A percentile compares a stretch with the other conserved stretches of the same genome.
phyloP scores from a whole-genome alignment of 805 yeast genomes.

The Metschnikowia henanensis region DNA sequence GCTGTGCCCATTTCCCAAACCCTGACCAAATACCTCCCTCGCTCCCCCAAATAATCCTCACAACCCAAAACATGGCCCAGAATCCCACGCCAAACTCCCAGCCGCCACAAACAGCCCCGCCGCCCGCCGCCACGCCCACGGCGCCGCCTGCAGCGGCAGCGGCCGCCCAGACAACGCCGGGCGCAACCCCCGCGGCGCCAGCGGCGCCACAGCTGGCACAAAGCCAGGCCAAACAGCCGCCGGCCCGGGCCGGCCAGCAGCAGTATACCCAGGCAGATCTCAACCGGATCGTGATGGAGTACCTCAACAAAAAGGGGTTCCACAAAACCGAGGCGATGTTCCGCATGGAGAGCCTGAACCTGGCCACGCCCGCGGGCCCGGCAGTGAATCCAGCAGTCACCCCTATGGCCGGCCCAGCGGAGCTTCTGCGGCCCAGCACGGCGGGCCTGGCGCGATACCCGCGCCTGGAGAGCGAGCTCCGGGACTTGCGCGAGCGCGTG shows the following conservation, averaged over 20 bases:
- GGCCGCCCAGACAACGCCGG: not conserved
- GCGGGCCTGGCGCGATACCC: constrained; percentile 23
- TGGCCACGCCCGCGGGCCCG: constrained; percentile 51
- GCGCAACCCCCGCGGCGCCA: not conserved
- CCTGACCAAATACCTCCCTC: no score
- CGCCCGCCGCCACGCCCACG: not conserved
- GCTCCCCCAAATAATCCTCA: no score
- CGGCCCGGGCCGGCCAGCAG: constrained; percentile 23
- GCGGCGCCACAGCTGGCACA: not conserved
- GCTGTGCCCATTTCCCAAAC: no score
- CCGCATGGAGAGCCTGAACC: constrained; percentile 77
- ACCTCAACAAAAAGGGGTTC: constrained; percentile 90
- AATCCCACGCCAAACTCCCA: constrained; percentile 2
- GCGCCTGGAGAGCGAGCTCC: constrained; percentile 32
- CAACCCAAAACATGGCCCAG: not conserved
- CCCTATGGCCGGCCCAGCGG: constrained; percentile 34
- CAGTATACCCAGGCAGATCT: constrained; percentile 82
- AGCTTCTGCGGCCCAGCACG: constrained; percentile 19
- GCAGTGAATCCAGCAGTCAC: constrained; percentile 48
- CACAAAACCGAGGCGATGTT: constrained; percentile 93
- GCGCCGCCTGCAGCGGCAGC: not conserved
- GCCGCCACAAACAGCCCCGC: not conserved
- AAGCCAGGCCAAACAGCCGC: constrained; percentile 3
- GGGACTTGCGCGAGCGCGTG: constrained; percentile 37
- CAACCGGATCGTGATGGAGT: constrained; percentile 89